Evolutionary conservation across 2,329 filamentous ascomycete species (phyloP).

Genomic region (Coniochaeta hoffmannii): DNA sequence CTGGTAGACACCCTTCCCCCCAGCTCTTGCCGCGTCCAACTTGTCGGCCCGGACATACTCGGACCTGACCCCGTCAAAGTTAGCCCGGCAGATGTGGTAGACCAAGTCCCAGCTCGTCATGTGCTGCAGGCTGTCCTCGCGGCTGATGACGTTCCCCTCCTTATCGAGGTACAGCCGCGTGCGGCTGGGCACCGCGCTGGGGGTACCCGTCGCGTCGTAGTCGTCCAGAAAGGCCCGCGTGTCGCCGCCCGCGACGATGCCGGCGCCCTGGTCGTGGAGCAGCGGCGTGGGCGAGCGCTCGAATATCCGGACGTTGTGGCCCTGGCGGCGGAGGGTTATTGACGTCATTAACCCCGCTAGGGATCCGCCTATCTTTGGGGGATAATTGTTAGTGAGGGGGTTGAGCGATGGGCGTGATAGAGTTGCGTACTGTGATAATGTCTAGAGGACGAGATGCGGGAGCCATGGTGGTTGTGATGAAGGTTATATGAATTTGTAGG

Average conservation of each 20-base stretch:
- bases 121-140: neutral
- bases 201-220: conserved; percentile 29
- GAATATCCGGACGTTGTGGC: conserved; percentile 3
- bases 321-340: conserved; percentile 1
- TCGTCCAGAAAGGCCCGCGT: conserved; percentile 31
- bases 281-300: conserved; percentile 3
- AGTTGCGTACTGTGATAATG: neutral
- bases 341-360: conserved; percentile 4
- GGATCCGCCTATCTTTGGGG: conserved; percentile 2
- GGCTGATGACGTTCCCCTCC: conserved; percentile 1
- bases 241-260: conserved; percentile 37
- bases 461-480: neutral
- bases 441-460: neutral
- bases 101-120: conserved; percentile 6
- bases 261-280: conserved; percentile 36
- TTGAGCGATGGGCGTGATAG: neutral
- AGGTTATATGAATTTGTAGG: neutral
- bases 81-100: conserved; percentile 3
- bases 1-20: neutral
- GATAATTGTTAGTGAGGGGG: neutral
- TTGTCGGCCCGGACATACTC: neutral
- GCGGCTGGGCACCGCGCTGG: conserved; percentile 20
- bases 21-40: neutral
- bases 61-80: conserved; percentile 1
- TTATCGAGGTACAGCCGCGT: conserved; percentile 25